Base-by-base conservation (phyloP, 2,329 filamentous ascomycete species). In the Phaeoacremonium minimum region DNA sequence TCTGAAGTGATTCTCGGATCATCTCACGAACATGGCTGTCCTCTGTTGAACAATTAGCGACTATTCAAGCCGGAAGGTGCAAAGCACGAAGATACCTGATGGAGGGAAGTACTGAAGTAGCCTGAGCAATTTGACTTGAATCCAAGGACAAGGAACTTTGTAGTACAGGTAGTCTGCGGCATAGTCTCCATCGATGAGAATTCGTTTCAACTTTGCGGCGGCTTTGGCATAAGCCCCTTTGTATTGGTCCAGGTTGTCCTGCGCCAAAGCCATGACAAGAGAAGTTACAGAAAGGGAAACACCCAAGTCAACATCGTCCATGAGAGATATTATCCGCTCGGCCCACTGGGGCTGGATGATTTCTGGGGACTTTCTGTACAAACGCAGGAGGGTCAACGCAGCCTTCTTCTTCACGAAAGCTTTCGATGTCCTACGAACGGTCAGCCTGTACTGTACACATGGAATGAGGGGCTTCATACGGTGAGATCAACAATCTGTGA, bases 391-490 rank as follows among this genome's bases (percentile, higher is more conserved):
- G 1, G 93, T 98, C 35, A 98, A 70, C 6, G 93, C 93, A 2
- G 93, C 91, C 73, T 98, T 98, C 68, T 98, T 98, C 75, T 98
- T 98, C 42, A 98, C 93, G 50, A 98, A 98, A 0, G 93, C 83
- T 63, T 97, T 98, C 1, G 91, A 97, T 7, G 71, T 72, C 32
- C 69, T 71, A 41, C 6, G 37, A 31, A 15, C 28, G 11, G 35
- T 41, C 28, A 44, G 33, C 28, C n/a, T n/a, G 16, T 18, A n/a
- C 12, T 7, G 20, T 12, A 20, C 2, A 16, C 6, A 13, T 17
- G 19, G 16, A n/a, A 11, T 15, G 3, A 18, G 13, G 19, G 4
- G 33, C 32, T 31, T 74, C 85, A 55, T 72, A 94, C 86, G 93
- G 93, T 41, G 91, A 95, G 48, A 98, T 97, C 43, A 98, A 66